Evolutionary conservation across 2,329 filamentous ascomycete genomes (phyloP), one percentile per base, ranked within the genome.

Genomic region (Colletotrichum trifolii): DNA sequence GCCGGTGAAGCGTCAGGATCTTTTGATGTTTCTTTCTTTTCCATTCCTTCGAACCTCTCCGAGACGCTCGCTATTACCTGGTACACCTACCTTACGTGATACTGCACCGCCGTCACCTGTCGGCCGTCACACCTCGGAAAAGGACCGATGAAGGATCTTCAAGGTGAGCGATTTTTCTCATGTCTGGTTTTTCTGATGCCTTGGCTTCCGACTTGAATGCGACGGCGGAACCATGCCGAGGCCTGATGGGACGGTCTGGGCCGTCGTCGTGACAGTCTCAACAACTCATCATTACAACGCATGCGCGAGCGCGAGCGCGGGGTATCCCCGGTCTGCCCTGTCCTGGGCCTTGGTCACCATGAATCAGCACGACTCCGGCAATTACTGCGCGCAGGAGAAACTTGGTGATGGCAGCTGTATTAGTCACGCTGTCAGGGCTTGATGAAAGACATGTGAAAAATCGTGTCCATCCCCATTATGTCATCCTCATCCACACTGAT

Each of bases 121-220:
- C 25, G 25, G 25, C 25, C 25, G 25, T 25, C 25, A 25, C 25
- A 25, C 25, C 17, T 33, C 15, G 25, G 42, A 53, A 54, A 25
- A 60, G 42, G 55, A 36, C 48, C 48, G 42, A 53, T 25, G 25
- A 60, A 43, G 15, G 15, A 48, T 52, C n/a, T 40, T 40, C 46
- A 17, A 38, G 8, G 12, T 63, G 55, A 64, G 60, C 60, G 55
- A 60, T 60, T 64, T 61, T 47, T 25, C 25, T 5, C 25, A 25
- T 25, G 4, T 25, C 25, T 25, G 25, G 25, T 25, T 25, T 25
- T 25, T 25, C 25, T 25, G 25, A 25, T 25, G 25, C 25, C 25
- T 25, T 25, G 25, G 25, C 25, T 25, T 25, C 25, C 25, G 25
- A 25, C 25, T 25, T 25, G 25, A 25, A 25, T 25, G 25, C 15